These are phyloP conservation scores for Knoxdaviesia proteae DNA, from an alignment of 2,329 filamentous ascomycete species.

Conservation along the genomic window DNA sequence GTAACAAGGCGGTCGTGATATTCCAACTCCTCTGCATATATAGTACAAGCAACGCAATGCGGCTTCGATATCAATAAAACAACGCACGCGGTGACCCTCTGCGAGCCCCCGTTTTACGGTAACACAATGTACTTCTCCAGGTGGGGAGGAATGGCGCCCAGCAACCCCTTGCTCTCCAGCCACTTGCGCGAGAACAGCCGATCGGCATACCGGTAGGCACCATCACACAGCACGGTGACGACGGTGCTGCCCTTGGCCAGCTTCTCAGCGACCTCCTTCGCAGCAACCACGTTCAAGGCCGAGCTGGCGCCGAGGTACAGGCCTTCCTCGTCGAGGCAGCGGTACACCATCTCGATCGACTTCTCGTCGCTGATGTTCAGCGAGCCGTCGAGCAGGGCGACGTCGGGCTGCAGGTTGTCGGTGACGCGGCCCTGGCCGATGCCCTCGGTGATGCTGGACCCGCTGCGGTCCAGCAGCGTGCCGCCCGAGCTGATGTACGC, in stretches of 20 bases:
- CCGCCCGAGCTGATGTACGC: conserved; percentile 77
- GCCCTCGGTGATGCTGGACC: conserved; percentile 87
- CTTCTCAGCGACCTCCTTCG: conserved; percentile 81
- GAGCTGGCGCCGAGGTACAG: conserved; percentile 89
- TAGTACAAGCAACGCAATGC: background rate
- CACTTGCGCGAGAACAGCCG: conserved; percentile 81
- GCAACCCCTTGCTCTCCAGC: conserved; percentile 68
- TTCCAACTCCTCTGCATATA: no score
- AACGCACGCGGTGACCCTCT: background rate
- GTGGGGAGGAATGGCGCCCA: conserved; percentile 63
- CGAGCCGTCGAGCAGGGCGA: conserved; percentile 67
- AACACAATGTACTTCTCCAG: conserved; percentile 88
- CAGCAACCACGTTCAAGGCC: conserved; percentile 83
- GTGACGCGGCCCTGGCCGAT: conserved; percentile 94
- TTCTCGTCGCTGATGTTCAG: conserved; percentile 77
- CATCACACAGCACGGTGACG: conserved; percentile 85
- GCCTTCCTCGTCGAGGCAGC: conserved; percentile 87
- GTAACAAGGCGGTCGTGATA: no score
- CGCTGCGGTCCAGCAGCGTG: conserved; percentile 58
- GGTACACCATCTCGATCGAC: conserved; percentile 93
- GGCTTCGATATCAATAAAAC: background rate
- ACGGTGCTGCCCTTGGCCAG: conserved; percentile 76
- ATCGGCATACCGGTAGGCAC: conserved; percentile 93
- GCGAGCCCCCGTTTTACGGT: conserved; percentile 26
- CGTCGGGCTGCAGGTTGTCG: conserved; percentile 76